phyloP scores from a whole-genome alignment of 2,329 filamentous ascomycete species.

The Coniochaeta sp. region DNA sequence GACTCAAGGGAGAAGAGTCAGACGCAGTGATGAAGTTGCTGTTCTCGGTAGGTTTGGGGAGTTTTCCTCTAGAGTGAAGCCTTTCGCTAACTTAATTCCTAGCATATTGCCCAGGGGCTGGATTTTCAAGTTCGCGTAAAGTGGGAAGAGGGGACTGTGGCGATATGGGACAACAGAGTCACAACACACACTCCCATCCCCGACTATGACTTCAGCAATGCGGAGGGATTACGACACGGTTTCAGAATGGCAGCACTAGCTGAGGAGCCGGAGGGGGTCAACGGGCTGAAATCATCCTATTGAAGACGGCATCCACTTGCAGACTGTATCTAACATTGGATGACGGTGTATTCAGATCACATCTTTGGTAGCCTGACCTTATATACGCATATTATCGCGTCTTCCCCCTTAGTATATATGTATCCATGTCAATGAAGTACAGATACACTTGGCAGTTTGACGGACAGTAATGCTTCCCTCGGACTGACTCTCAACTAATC shows the following conservation, averaged over 20 bases:
- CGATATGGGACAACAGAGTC: conserved; percentile 63
- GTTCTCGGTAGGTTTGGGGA: conserved; percentile 30
- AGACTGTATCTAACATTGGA: too few species aligned
- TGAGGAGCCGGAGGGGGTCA: conserved; percentile 28
- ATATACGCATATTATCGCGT: too few species aligned
- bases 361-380: conserved; percentile 21
- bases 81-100: not conserved
- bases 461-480: too few species aligned
- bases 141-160: conserved; percentile 58
- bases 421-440: too few species aligned
- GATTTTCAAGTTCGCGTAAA: conserved; percentile 63
- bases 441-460: too few species aligned
- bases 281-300: conserved; percentile 20
- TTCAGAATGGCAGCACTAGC: conserved; percentile 31
- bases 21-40: conserved; percentile 65
- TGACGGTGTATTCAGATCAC: conserved; percentile 4
- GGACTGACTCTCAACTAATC: too few species aligned
- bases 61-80: not conserved
- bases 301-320: too few species aligned
- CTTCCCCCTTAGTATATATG: too few species aligned
- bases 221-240: conserved; percentile 30
- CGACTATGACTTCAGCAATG: conserved; percentile 32
- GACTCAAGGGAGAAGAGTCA: conserved; percentile 60
- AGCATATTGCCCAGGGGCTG: conserved; percentile 43
- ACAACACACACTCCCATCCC: conserved; percentile 34